Evolutionary conservation across 2,329 filamentous ascomycete genomes (phyloP).

Genomic region (Fonsecaea pedrosoi): DNA sequence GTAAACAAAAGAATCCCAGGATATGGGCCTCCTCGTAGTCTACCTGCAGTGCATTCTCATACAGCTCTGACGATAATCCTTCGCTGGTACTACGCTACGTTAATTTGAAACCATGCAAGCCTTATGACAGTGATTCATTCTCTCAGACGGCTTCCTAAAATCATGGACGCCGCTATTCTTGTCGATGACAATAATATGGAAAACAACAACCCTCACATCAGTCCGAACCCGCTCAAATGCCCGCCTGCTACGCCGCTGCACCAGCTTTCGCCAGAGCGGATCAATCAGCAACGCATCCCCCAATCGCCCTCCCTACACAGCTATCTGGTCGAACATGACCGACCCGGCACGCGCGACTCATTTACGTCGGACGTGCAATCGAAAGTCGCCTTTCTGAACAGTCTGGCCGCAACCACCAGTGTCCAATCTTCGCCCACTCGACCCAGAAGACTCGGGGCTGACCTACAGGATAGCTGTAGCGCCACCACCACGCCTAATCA

Average conservation of each 20-base stretch:
- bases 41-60: neutral
- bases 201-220: slow-evolving; percentile 18
- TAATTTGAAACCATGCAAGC: slow-evolving; percentile 3
- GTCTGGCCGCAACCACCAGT: slow-evolving; percentile 43
- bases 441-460: slow-evolving; percentile 14
- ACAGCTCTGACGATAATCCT: neutral
- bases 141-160: neutral
- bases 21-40: neutral
- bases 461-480: slow-evolving; percentile 34
- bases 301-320: slow-evolving; percentile 50
- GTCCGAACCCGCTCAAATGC: slow-evolving; percentile 34
- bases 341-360: slow-evolving; percentile 45
- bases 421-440: slow-evolving; percentile 33
- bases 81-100: neutral
- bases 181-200: slow-evolving; percentile 30
- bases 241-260: slow-evolving; percentile 47
- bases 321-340: slow-evolving; percentile 33
- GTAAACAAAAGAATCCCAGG: slow-evolving; percentile 25
- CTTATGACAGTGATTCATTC: slow-evolving; percentile 8
- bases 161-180: slow-evolving; percentile 25
- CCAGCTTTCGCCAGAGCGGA: slow-evolving; percentile 56
- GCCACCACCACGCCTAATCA: slow-evolving; percentile 42
- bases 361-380: slow-evolving; percentile 54
- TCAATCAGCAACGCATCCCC: slow-evolving; percentile 55
- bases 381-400: slow-evolving; percentile 58